Evolutionary conservation across 345 rosid species (phyloP), one percentile per base, ranked within the genome.

Genomic region (Sonneratia alba): DNA sequence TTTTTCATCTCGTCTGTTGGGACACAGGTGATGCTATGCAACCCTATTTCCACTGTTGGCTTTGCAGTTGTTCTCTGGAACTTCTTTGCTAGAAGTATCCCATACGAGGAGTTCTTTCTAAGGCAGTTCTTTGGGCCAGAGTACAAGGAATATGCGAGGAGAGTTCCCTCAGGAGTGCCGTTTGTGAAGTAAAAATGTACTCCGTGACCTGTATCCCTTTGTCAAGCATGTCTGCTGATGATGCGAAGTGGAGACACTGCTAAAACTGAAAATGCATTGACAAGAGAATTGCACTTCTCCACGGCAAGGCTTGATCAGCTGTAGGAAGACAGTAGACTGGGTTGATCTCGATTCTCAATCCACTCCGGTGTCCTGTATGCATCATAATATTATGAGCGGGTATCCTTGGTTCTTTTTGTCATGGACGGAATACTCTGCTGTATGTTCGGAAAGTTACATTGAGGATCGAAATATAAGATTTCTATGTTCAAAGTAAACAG

Each of bases 1-100:
- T 84, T 82, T 77, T 71, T 84, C 65, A 74, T 84, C 71, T 84
- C 84, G 84, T 78, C 82, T 0, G 82, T 82, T 0, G 81, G 85
- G 37, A 78, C 87, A 22, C 87, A 84, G 66, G 73, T 84, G 71
- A 84, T 84, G 87, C 69, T 84, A 51, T 84, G 85, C 72, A 84
- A 82, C 75, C 84, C 84, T 3, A 0, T 79, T 42, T 84, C 87
- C 4, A 69, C 76, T 3, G 56, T 77, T 19, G 87, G 71, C 24
- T 82, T 84, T 67, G 73, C 84, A 42, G 67, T 66, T 55, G 82
- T 84, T 9, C 76, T 51, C 32, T 84, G 83, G 87, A 75, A 21
- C 71, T 71, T 71, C 72, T 76, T 76, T 45, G 69, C 71, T 1
- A 68, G 51, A 45, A 62, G 79, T 15, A 72, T 76, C 38, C 79